Evolutionary conservation across 345 rosid species (phyloP), one percentile per base, ranked within the genome.

Genomic region (Populus pruinosa): DNA sequence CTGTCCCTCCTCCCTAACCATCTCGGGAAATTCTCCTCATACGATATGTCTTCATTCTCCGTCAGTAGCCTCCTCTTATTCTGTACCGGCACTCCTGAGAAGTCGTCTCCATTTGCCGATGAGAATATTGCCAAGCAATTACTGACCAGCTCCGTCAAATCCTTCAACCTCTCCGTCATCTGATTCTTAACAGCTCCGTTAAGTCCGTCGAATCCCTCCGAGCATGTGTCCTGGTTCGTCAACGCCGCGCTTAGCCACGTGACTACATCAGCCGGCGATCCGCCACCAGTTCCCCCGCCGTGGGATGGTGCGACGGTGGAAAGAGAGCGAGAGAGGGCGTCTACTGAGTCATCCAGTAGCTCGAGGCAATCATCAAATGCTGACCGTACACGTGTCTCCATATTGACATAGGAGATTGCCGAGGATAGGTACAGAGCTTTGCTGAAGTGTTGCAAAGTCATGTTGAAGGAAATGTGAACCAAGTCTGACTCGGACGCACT

Each of bases 241-340:
- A 96, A 53, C 56, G 99, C 92, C 0, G 97, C 82, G 88, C 99
- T 96, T 25, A 96, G 94, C 99, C 99, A 96, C 76, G 97, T 96
- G 82, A 82, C 41, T 43, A 96, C 99, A 84, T 96, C 99, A 36
- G 90, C 80, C 0, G 71, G 65, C 1, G 93, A 88, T 44, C 77
- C 69, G 67, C 77, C 67, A 35, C 76, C 6, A 14, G 43, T 31
- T 66, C 27, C 31, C 1, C 75, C 80, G 5, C 38, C 70, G 17
- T 78, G 38, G 20, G 82, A 27, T 5, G 88, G 82, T 25, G 74
- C 62, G 72, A 95, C 88, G 65, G 85, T 69, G 83, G 85, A 61
- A 11, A 94, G 92, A 2, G 99, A 87, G 71, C 90, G 91, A 2
- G 90, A 79, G 71, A 96, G 90, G 10, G 94, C 92, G 86, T 91